Percentiles rank a stretch among this genome's conserved stretches.
These are phyloP conservation scores for Aspergillus nomiae DNA, from an alignment of 2,329 filamentous ascomycete genomes.

Conservation along the genomic window DNA sequence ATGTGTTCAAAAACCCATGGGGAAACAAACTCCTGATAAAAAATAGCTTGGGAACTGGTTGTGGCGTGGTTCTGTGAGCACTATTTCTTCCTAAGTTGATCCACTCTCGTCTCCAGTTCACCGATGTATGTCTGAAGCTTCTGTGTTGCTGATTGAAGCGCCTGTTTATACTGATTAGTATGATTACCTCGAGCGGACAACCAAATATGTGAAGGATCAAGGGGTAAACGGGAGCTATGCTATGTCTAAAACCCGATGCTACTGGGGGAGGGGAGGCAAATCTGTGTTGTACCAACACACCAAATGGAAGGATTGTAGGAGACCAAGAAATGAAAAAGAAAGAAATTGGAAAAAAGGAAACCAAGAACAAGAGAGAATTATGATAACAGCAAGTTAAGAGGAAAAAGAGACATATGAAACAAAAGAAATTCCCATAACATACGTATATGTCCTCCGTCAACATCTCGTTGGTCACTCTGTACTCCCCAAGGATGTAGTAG, in stretches of 20 bases:
- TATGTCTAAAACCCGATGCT: not conserved
- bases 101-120: slow-evolving; percentile 77
- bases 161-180: slow-evolving; percentile 52
- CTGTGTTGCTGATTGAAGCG: slow-evolving; percentile 83
- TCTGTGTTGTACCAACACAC: not conserved
- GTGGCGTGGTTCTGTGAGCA: not conserved
- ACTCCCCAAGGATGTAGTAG: slow-evolving; percentile 90
- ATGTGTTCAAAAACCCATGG: not conserved
- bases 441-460: slow-evolving; percentile 96
- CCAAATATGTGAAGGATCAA: no score
- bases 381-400: not conserved
- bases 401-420: not conserved
- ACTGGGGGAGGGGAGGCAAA: not conserved
- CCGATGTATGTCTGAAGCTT: slow-evolving; percentile 82
- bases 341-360: not conserved
- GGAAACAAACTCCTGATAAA: slow-evolving; percentile 14
- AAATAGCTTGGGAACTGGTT: not conserved
- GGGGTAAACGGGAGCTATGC: no score
- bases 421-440: slow-evolving; percentile 48
- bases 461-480: slow-evolving; percentile 89
- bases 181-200: not conserved
- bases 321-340: not conserved
- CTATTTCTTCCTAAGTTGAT: slow-evolving; percentile 68
- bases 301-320: not conserved
- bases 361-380: not conserved